Base-by-base conservation (phyloP, 2,329 filamentous ascomycete genomes). In the Cytospora schulzeri region DNA sequence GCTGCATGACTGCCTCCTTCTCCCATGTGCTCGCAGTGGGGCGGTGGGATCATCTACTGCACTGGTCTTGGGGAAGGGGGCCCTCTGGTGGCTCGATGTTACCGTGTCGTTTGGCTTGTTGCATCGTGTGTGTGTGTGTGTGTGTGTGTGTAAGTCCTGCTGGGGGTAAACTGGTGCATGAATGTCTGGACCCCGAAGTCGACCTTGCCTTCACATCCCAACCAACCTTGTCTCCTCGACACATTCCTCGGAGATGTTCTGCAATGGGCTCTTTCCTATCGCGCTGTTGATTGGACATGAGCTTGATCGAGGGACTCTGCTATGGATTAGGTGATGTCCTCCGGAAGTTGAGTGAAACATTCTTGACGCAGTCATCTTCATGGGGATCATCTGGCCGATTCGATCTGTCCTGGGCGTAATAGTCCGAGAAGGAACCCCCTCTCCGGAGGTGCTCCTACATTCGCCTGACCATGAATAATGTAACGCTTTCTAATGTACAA, bases 11-110 rank as follows among this genome's bases (percentile, higher is more conserved):
- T 68, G 79, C 84, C 8, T 79, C 84, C 8, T 79, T 83, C 38
- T 78, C 88, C 6, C 19, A 45, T n/a, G 5, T 89, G 86, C 68
- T 80, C 84, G 0, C 81, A 82, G 11, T 89, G 85, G 86, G 86
- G 85, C 0, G 66, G 76, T 15, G 82, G 83, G 79, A 78, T 78
- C 12, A 76, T 76, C 29, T 77, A 78, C 60, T 72, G n/a, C 83
- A 38, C 17, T n/a, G 7, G 81, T 81, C 3, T 85, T 83, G 83
- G 78, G 71, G 9, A 9, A 31, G 29, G 83, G 83, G 78, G 71
- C 2, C 65, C 12, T 85, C 11, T 87, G 83, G 83, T 83, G 83
- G 73, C 73, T 82, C 35, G 83, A 85, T 69, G 77, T 77, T 1
- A 72, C 78, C 1, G 62, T 83, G 19, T 79, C 83, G 0, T 4